Evolutionary conservation across 2,329 filamentous ascomycete species (phyloP).

Genomic region (Trichoderma sp.): DNA sequence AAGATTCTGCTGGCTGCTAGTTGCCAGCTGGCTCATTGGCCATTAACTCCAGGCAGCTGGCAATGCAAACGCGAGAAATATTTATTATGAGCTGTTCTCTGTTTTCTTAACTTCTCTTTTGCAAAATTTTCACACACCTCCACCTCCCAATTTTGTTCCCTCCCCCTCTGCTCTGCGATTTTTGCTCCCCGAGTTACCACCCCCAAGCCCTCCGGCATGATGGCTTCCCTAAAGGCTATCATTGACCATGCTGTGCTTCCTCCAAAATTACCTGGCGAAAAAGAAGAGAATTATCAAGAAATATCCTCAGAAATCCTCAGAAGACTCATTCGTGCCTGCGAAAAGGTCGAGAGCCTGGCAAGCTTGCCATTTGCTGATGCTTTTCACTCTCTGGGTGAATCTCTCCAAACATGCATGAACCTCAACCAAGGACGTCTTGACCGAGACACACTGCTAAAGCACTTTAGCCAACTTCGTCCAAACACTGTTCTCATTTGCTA

Average conservation of each 20-base stretch:
- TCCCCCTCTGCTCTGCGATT: not conserved
- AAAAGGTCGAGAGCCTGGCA: not conserved
- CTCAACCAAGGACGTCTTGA: slow-evolving; percentile 9
- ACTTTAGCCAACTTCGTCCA: not conserved
- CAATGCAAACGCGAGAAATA: not conserved
- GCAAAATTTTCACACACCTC: not conserved
- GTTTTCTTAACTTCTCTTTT: not conserved
- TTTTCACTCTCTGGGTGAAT: not conserved
- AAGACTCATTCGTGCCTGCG: slow-evolving; percentile 20
- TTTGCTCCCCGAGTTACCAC: not conserved
- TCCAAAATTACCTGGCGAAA: slow-evolving; percentile 22
- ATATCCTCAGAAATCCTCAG: slow-evolving; percentile 17
- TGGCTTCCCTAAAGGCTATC: slow-evolving; percentile 21
- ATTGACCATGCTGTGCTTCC: slow-evolving; percentile 32
- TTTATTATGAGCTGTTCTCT: not conserved
- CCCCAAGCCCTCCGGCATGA: slow-evolving; percentile 3
- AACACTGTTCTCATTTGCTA: slow-evolving; percentile 22
- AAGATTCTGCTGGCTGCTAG: not conserved
- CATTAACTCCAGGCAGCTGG: not conserved
- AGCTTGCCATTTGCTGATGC: not conserved
- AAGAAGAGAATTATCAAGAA: slow-evolving; percentile 12
- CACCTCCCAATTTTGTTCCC: not conserved
- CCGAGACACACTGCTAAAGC: not conserved
- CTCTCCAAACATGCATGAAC: not conserved
- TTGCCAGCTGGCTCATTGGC: not conserved